These are phyloP conservation scores for Gossypium raimondii DNA, from an alignment of 345 rosid species.

Conservation along the genomic window DNA sequence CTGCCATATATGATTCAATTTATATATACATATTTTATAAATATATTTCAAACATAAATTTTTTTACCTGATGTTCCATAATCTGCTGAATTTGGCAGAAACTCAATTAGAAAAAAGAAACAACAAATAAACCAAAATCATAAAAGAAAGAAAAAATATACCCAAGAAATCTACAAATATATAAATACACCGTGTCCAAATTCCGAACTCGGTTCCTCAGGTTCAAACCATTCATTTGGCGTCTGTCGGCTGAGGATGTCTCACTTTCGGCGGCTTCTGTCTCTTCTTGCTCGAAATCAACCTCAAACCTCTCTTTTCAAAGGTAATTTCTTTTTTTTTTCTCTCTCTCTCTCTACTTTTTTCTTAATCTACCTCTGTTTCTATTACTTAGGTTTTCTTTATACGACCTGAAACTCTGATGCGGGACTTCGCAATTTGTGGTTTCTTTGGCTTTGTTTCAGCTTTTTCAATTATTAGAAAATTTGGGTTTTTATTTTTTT, in stretches of 20 bases:
- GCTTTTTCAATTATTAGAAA: constrained; percentile 7
- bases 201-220: background rate
- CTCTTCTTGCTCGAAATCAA: constrained; percentile 23
- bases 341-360: background rate
- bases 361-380: background rate
- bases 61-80: no score
- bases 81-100: no score
- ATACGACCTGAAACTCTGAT: background rate
- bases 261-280: constrained; percentile 23
- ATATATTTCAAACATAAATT: no score
- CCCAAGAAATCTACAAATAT: no score
- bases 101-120: no score
- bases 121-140: no score
- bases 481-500: background rate
- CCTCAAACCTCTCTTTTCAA: constrained; percentile 17
- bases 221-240: background rate
- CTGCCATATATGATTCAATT: no score
- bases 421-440: background rate
- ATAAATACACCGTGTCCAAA: background rate
- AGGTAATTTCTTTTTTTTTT: constrained; percentile 15
- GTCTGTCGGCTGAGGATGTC: constrained; percentile 22
- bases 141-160: no score
- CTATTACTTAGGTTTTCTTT: background rate
- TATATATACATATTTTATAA: no score
- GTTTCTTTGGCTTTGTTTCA: background rate